Evolutionary conservation across 257 asterid genomes (phyloP).

Genomic region (Scutellaria minor): DNA sequence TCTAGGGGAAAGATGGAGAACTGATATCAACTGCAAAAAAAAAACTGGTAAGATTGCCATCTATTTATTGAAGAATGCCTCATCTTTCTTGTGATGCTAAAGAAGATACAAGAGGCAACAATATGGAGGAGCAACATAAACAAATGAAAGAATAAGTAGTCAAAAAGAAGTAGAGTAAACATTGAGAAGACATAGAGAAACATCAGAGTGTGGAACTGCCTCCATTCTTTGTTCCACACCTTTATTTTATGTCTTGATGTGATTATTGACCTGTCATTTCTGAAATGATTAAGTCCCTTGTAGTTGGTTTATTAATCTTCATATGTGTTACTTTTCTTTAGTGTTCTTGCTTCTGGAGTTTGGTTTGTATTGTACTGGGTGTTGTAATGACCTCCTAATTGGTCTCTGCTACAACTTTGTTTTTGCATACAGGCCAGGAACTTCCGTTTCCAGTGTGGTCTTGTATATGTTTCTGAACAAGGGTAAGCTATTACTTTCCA

Average conservation of each 20-base stretch:
- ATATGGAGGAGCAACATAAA: conserved; percentile 17
- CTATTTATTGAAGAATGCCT: neutral
- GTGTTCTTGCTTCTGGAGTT: conserved; percentile 24
- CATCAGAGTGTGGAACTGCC: neutral
- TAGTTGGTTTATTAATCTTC: conserved; percentile 28
- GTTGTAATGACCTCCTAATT: conserved; percentile 15
- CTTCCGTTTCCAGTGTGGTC: conserved; percentile 94
- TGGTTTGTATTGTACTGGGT: conserved; percentile 8
- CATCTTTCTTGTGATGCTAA: too few species aligned
- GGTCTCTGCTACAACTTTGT: conserved; percentile 17
- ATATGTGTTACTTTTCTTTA: conserved; percentile 3
- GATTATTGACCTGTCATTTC: conserved; percentile 25
- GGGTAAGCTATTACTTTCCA: conserved; percentile 60
- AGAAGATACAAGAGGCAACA: conserved; percentile 11
- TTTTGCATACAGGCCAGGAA: conserved; percentile 86
- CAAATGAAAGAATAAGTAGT: neutral
- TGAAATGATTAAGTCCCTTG: neutral
- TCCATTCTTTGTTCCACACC: neutral
- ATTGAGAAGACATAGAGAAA: neutral
- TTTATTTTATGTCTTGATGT: neutral
- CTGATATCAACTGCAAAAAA: neutral
- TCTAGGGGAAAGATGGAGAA: neutral
- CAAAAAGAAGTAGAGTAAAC: neutral
- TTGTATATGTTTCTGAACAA: conserved; percentile 95
- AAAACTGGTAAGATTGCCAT: neutral